These are phyloP conservation scores for Theileria equi DNA, from an alignment of 169 alveolate species.

Conservation along the genomic window DNA sequence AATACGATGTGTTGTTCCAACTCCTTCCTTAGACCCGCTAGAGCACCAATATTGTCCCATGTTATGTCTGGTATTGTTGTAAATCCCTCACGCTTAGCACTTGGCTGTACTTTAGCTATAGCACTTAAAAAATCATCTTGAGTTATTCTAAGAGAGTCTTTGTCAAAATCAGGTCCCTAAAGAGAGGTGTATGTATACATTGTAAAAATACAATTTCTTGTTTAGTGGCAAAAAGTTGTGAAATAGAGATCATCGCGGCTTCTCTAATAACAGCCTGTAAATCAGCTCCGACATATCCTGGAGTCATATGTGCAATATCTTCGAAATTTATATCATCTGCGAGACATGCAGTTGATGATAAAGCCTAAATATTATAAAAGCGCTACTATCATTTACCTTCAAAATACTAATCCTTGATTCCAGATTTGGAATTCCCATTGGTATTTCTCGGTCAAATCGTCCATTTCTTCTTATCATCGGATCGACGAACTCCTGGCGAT, in stretches of 20 bases:
- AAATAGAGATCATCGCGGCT: constrained; percentile 83
- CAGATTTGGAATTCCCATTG: constrained; percentile 94
- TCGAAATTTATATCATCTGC: constrained; percentile 77
- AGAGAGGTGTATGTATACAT: too few relatives aligned
- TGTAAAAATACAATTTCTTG: too few relatives aligned
- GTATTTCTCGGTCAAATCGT: constrained; percentile 75
- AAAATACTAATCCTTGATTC: constrained; percentile 86
- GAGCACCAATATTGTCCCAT: constrained; percentile 96
- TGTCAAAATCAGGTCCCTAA: constrained; percentile 8
- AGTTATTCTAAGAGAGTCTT: constrained; percentile 50
- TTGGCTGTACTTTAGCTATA: constrained; percentile 84
- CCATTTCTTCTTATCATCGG: constrained; percentile 98
- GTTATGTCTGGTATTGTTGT: constrained; percentile 93
- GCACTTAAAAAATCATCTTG: constrained; percentile 84
- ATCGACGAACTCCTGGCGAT: constrained; percentile 98
- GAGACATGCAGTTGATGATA: constrained; percentile 83
- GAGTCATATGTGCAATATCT: constrained; percentile 80
- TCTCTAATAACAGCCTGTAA: constrained; percentile 88
- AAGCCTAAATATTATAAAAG: constrained; percentile 78
- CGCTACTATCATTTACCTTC: constrained; percentile 59
- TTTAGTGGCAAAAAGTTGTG: constrained; percentile 26
- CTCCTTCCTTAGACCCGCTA: constrained; percentile 85
- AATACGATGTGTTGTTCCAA: constrained; percentile 87
- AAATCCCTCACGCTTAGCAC: constrained; percentile 94
- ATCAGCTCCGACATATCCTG: constrained; percentile 96